These are phyloP conservation scores for Orbilia ellipsospora DNA, from an alignment of 2,329 filamentous ascomycete genomes.

Conservation along the genomic window DNA sequence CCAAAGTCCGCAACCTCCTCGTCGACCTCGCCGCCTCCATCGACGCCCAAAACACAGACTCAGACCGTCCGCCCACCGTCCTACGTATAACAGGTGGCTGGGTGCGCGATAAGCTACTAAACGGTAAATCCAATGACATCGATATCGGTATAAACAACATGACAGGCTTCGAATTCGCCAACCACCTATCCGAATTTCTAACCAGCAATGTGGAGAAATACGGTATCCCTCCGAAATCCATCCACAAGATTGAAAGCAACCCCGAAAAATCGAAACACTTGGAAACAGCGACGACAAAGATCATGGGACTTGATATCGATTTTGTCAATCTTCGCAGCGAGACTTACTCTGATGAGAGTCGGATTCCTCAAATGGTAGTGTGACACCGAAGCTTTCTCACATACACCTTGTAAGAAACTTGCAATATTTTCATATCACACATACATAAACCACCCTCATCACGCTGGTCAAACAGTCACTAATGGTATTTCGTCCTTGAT, in stretches of 20 bases:
- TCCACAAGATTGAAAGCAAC: constrained; percentile 91
- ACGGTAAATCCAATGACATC: constrained; percentile 79
- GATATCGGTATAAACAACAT: constrained; percentile 87
- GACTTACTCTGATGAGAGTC: constrained; percentile 86
- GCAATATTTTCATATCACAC: neutral
- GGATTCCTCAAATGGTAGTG: constrained; percentile 81
- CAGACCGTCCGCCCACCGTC: constrained; percentile 68
- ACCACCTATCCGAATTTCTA: constrained; percentile 76
- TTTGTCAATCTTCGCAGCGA: constrained; percentile 95
- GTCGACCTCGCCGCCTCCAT: constrained; percentile 82
- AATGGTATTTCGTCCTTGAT: too few relatives aligned
- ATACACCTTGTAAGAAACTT: constrained; percentile 6
- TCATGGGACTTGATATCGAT: constrained; percentile 89
- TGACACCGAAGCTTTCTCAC: neutral
- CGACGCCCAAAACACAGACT: constrained; percentile 59
- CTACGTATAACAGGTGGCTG: constrained; percentile 86
- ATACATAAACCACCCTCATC: too few relatives aligned
- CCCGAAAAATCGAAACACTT: constrained; percentile 97
- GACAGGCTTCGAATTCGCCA: constrained; percentile 82
- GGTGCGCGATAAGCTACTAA: constrained; percentile 85
- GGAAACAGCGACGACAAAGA: constrained; percentile 85
- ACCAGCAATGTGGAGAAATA: constrained; percentile 73
- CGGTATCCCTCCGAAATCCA: constrained; percentile 69
- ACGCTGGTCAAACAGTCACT: too few relatives aligned
- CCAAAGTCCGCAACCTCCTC: constrained; percentile 77